These are phyloP conservation scores for Globisporangium apiculatum DNA, from an alignment of 352 stramenopile genomes.

Conservation along the genomic window DNA sequence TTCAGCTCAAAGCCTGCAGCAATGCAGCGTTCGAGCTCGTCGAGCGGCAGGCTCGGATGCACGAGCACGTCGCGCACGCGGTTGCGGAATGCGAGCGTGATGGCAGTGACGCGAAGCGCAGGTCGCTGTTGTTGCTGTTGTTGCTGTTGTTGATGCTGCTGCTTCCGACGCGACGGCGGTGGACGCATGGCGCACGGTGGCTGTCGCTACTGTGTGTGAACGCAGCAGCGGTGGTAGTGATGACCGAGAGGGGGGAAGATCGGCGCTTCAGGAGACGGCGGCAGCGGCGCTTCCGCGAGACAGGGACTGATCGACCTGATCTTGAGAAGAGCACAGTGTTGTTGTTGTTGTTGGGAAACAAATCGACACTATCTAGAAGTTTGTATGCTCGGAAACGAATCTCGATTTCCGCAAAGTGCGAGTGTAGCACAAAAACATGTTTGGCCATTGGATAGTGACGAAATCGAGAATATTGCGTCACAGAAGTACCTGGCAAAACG, in stretches of 20 bases:
- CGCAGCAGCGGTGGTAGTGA: neutral
- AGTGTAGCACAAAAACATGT: no score
- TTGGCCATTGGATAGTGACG: no score
- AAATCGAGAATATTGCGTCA: no score
- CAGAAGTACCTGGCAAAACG: no score
- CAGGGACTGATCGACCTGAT: neutral
- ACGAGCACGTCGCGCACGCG: conserved; percentile 33
- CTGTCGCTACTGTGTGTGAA: no score
- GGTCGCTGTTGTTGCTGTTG: neutral
- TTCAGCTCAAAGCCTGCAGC: conserved; percentile 30
- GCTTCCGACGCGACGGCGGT: neutral
- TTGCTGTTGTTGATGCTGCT: no score
- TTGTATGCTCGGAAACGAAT: no score
- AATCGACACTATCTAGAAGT: no score
- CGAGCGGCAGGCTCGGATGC: conserved; percentile 22
- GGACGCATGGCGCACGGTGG: conserved; percentile 1
- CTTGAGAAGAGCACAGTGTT: neutral
- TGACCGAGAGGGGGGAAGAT: neutral
- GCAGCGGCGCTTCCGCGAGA: neutral
- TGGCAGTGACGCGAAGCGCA: conserved; percentile 21
- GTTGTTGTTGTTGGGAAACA: no score
- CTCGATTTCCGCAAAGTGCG: no score
- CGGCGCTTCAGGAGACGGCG: neutral
- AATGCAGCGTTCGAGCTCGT: conserved; percentile 50
- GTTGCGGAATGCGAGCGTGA: conserved; percentile 29